Conservation (phyloP, 1,139 yeast species). For the Yamadazyma songkhlaensis region DNA sequence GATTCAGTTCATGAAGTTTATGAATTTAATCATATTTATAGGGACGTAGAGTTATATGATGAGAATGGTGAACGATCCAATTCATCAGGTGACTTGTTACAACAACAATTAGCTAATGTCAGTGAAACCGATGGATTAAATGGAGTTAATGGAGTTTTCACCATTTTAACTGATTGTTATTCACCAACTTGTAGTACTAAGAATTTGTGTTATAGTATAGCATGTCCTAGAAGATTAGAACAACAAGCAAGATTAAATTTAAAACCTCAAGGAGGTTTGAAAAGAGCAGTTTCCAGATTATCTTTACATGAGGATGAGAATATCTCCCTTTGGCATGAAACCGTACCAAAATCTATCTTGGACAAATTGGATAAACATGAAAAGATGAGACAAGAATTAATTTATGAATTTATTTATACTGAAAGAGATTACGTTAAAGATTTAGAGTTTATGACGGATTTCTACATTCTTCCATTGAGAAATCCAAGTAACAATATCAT, state of each 20-base stretch:
- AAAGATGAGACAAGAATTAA: conserved; percentile 91
- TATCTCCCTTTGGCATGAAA: conserved; percentile 91
- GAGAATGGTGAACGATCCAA: conserved; percentile 21
- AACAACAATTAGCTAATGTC: conserved; percentile 17
- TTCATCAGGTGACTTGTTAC: conserved; percentile 18
- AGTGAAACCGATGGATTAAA: background rate
- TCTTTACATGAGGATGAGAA: conserved; percentile 78
- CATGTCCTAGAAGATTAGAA: conserved; percentile 95
- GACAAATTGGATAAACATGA: conserved; percentile 81
- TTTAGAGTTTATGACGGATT: conserved; percentile 87
- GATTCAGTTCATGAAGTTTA: conserved; percentile 88
- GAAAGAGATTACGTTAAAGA: conserved; percentile 96
- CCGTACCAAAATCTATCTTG: conserved; percentile 79
- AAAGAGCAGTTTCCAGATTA: conserved; percentile 76
- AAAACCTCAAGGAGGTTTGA: conserved; percentile 86
- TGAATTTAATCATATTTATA: conserved; percentile 67
- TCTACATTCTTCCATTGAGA: conserved; percentile 88
- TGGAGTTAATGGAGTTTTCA: conserved; percentile 85
- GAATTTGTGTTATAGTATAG: conserved; percentile 85
- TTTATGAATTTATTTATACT: conserved; percentile 89
- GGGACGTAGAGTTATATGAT: conserved; percentile 37
- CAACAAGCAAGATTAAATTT: conserved; percentile 90
- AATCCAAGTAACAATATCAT: conserved; percentile 74
- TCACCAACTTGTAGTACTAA: conserved; percentile 95
- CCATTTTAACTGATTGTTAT: conserved; percentile 88